phyloP scores from a whole-genome alignment of 2,329 filamentous ascomycete genomes.

The Cladophialophora exuberans region DNA sequence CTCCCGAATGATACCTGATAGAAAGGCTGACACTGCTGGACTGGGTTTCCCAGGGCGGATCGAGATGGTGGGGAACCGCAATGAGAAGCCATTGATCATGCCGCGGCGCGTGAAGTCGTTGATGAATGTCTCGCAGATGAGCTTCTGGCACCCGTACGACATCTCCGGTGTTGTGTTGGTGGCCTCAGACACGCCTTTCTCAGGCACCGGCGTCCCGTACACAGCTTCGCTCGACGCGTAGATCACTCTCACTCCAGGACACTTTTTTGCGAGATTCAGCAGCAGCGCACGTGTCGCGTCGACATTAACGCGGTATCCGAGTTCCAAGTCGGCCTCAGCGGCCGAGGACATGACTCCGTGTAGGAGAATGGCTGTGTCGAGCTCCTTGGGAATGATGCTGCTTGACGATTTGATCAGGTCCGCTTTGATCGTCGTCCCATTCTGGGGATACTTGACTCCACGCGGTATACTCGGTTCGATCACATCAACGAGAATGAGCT shows the following conservation, averaged over 20 bases:
- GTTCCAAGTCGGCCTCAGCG: slow-evolving; percentile 63
- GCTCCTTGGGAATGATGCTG: slow-evolving; percentile 40
- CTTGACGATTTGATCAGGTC: slow-evolving; percentile 54
- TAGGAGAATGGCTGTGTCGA: slow-evolving; percentile 62
- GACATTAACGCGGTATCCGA: slow-evolving; percentile 63
- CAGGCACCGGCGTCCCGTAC: slow-evolving; percentile 61
- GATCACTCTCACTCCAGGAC: slow-evolving; percentile 60
- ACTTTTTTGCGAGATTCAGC: slow-evolving; percentile 53
- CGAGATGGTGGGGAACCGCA: slow-evolving; percentile 64
- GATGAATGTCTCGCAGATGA: slow-evolving; percentile 63
- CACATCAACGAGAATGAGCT: slow-evolving; percentile 61
- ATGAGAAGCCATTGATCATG: slow-evolving; percentile 59
- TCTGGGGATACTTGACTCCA: slow-evolving; percentile 51
- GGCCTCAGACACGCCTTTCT: slow-evolving; percentile 53
- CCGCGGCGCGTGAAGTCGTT: slow-evolving; percentile 66
- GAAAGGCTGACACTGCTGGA: slow-evolving; percentile 64
- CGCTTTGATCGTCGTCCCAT: slow-evolving; percentile 54
- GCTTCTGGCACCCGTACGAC: slow-evolving; percentile 66
- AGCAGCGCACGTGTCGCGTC: slow-evolving; percentile 61
- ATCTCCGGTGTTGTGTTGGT: slow-evolving; percentile 61
- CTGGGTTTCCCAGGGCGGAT: slow-evolving; percentile 65
- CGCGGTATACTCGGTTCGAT: slow-evolving; percentile 55
- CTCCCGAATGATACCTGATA: slow-evolving; percentile 67
- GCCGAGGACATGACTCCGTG: slow-evolving; percentile 70
- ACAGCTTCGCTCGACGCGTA: slow-evolving; percentile 66